These are phyloP conservation scores for Mycena maculata DNA, from an alignment of 768 basidiomycete species.

Conservation along the genomic window DNA sequence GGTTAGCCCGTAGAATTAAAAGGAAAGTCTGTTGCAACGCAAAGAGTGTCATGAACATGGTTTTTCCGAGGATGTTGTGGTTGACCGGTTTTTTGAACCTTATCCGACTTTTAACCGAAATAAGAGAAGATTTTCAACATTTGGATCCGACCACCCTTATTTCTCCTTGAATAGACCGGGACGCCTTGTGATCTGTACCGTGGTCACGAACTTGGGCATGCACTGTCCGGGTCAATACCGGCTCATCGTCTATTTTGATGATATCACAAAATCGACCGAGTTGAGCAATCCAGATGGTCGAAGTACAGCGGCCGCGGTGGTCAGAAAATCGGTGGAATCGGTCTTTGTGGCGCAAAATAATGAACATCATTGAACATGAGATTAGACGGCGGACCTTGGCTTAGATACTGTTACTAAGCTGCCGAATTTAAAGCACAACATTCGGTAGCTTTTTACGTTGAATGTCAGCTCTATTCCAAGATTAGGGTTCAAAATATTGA, in stretches of 20 bases:
- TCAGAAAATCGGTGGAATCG: too few relatives aligned
- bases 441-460: too few relatives aligned
- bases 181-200: slow-evolving; percentile 24
- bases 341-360: too few relatives aligned
- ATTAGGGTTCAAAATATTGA: too few relatives aligned
- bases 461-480: too few relatives aligned
- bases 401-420: too few relatives aligned
- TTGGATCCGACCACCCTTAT: slow-evolving; percentile 12
- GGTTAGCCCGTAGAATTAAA: slow-evolving; percentile 2
- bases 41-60: neutral
- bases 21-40: neutral
- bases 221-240: slow-evolving; percentile 21
- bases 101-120: slow-evolving; percentile 29
- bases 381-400: too few relatives aligned
- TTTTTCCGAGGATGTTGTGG: slow-evolving; percentile 15
- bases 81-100: slow-evolving; percentile 1
- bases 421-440: too few relatives aligned
- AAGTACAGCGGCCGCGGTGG: neutral
- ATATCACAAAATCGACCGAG: neutral
- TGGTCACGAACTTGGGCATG: neutral
- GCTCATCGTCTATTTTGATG: slow-evolving; percentile 1
- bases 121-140: neutral
- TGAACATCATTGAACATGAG: too few relatives aligned
- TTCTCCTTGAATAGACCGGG: slow-evolving; percentile 28
- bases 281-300: neutral